Conservation (phyloP, 108 stramenopile genomes). For the Schizochytrium sp. region DNA sequence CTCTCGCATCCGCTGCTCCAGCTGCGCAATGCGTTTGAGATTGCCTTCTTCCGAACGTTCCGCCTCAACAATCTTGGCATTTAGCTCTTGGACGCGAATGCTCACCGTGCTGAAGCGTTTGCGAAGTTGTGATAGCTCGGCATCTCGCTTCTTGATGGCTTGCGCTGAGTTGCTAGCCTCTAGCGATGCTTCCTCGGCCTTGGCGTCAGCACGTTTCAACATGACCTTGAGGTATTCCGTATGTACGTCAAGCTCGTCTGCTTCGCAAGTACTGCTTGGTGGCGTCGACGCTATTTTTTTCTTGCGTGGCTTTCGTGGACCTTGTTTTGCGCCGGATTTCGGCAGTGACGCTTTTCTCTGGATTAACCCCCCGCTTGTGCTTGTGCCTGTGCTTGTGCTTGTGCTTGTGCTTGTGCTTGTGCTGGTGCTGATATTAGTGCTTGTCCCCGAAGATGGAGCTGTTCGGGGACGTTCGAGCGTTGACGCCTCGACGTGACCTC, state of each 20-base stretch:
- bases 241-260: not conserved
- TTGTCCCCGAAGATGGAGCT: too few species aligned
- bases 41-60: not conserved
- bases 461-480: too few species aligned
- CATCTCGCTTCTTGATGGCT: not conserved
- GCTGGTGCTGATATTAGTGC: too few species aligned
- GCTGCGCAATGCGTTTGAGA: not conserved
- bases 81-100: not conserved
- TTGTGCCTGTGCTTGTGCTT: too few species aligned
- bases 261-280: too few species aligned
- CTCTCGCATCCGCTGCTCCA: not conserved
- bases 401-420: too few species aligned
- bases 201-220: not conserved
- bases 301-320: too few species aligned
- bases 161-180: not conserved
- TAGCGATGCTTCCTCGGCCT: not conserved
- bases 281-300: too few species aligned
- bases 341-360: too few species aligned
- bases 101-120: not conserved
- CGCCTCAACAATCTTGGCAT: not conserved
- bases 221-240: not conserved
- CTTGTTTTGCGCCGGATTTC: too few species aligned
- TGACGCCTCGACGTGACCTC: too few species aligned
- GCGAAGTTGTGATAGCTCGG: not conserved
- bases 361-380: too few species aligned